Conservation (phyloP, 306 rosid genomes). For the Argentina anserina region DNA sequence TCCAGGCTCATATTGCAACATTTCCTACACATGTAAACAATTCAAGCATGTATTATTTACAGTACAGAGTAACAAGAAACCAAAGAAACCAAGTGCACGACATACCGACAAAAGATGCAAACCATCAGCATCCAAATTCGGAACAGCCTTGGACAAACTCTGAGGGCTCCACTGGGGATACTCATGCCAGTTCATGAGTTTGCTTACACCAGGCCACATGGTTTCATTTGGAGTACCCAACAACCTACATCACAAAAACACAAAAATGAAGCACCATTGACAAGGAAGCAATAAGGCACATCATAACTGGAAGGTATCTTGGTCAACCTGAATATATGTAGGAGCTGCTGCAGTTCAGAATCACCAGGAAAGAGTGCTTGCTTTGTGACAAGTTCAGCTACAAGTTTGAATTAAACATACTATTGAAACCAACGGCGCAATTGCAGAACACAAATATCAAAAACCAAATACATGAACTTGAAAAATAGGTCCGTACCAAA, state of each 20-base stretch:
- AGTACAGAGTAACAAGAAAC: neutral
- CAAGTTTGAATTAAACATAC: neutral
- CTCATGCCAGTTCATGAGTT: slow-evolving; percentile 92
- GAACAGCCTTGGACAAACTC: slow-evolving; percentile 57
- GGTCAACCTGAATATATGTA: slow-evolving; percentile 77
- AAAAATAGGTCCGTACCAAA: slow-evolving; percentile 48
- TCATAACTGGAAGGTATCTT: neutral
- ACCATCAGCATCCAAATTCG: slow-evolving; percentile 62
- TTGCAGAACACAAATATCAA: neutral
- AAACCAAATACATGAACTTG: neutral
- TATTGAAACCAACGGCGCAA: neutral
- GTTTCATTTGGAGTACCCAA: slow-evolving; percentile 91
- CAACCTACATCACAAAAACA: slow-evolving; percentile 38
- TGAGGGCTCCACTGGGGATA: slow-evolving; percentile 91
- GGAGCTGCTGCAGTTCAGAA: slow-evolving; percentile 97
- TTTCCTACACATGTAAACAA: slow-evolving; percentile 45
- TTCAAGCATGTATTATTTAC: neutral
- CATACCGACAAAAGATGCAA: slow-evolving; percentile 61
- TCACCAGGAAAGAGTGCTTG: slow-evolving; percentile 91
- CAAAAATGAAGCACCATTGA: neutral
- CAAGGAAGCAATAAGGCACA: neutral
- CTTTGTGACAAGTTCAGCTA: slow-evolving; percentile 85
- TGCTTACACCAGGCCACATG: slow-evolving; percentile 94
- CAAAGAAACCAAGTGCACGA: neutral
- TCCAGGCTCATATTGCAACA: slow-evolving; percentile 78